Conservation (phyloP, 176 grass and related monocot species). For the Oryza australiensis region DNA sequence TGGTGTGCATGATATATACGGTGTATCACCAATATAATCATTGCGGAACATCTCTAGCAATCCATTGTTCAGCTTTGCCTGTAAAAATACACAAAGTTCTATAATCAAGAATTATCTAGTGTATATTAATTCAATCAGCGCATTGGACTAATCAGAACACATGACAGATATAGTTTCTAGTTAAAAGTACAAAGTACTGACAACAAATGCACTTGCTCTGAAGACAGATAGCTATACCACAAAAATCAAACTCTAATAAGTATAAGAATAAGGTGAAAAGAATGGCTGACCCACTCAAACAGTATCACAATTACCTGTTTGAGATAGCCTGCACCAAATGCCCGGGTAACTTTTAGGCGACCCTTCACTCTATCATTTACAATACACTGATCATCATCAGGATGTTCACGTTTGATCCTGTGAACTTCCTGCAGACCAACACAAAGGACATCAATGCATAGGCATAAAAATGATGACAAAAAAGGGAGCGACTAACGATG, state of each 20-base stretch:
- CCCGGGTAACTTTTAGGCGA: slow-evolving; percentile 82
- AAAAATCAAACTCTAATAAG: not conserved
- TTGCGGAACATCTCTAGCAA: slow-evolving; percentile 92
- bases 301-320: slow-evolving; percentile 66
- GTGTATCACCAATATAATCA: slow-evolving; percentile 67
- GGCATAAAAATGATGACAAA: not conserved
- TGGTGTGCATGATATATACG: slow-evolving; percentile 81
- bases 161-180: not conserved
- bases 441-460: slow-evolving; percentile 9
- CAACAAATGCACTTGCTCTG: not conserved
- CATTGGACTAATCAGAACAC: not conserved
- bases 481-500: not conserved
- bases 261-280: not conserved
- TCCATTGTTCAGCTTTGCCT: slow-evolving; percentile 80
- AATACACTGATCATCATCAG: slow-evolving; percentile 82
- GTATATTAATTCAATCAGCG: not conserved
- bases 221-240: not conserved
- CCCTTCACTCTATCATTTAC: slow-evolving; percentile 93
- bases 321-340: slow-evolving; percentile 93
- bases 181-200: not conserved
- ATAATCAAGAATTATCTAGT: slow-evolving; percentile 10
- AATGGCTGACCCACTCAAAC: not conserved
- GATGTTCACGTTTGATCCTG: slow-evolving; percentile 82
- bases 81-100: slow-evolving; percentile 13
- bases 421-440: slow-evolving; percentile 66